Base-by-base conservation (phyloP, 169 alveolate genomes). In the Plasmodium vivax region DNA sequence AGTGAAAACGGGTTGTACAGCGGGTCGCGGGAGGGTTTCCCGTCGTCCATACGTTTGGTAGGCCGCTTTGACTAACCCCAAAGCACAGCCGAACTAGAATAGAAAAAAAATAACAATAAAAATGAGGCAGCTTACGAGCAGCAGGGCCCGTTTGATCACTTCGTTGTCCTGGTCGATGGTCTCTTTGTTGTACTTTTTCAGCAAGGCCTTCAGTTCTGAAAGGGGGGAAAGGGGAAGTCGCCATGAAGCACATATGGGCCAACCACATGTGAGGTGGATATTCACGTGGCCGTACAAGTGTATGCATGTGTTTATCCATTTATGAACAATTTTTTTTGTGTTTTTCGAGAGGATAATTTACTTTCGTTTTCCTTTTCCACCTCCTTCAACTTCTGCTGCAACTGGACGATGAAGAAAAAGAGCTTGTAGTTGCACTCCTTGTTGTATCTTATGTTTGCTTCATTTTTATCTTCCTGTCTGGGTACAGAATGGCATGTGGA, bases 331-430 rank as follows among this genome's bases (percentile, higher is more conserved):
- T 9, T 45, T 0, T 45, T 10, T 0, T 58, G 74, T 58, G 0
- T 1, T 16, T 23, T 3, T 34, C 32, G 1, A 80, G 51, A 9
- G 43, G 54, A 27, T 80, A 41, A 30, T 23, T 72, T 81, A 91
- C 95, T 82, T 91, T 91, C 92, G 56, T 91, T 91, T 30, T 91
- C 95, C 23, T 82, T 82, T 71, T 91, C 95, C n/a, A 91, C 14
- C 14, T 91, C 91, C 75, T 82, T 80, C 47, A 91, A 45, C 62
- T 80, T 91, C 45, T 91, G 95, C 75, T 91, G 95, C 43, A 91
- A 74, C 38, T 91, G 95, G 23, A 91, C 92, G 45, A 91, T 91
- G 83, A 82, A 81, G 41, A 91, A 91, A 82, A 91, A 91, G 16
- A 91, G 56, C 41, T 91, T 91, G 68, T 91, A 91, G 79, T 91